Base-by-base conservation (phyloP, 169 alveolate genomes). In the Eimeria necatrix region DNA sequence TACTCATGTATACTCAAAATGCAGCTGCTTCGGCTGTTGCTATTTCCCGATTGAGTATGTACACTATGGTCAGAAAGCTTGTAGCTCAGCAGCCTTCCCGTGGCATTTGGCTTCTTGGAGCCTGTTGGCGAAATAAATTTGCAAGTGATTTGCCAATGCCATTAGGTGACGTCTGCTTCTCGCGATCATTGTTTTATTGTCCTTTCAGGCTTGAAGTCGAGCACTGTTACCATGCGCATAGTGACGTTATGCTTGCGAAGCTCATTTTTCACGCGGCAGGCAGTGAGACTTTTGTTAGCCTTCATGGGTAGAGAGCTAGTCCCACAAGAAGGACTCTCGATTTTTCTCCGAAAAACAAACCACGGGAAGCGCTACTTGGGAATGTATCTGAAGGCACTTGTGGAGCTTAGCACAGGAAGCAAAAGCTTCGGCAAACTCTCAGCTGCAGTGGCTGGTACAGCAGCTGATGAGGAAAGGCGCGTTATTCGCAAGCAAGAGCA, bases 331-430 rank as follows among this genome's bases (percentile, higher is more conserved):
- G 88, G 68, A 32, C 49, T 80, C 22, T 80, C 52, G 49, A 60
- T 80, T 24, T 51, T 80, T 3, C 88, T 80, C 24, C 49, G 68
- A 3, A 24, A 32, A 20, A n/a, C 20, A 22, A 53, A 59, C n/a
- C 20, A 24, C 18, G 88, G 71, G 68, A 52, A 51, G 51, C 49
- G 20, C n/a, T n/a, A 5, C 70, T 24, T 80, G 88, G 68, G 88
- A 6, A n/a, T 51, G 2, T n/a, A 80, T 24, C 49, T 80, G 5
- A 80, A 51, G 70, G 61, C 88, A n/a, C 68, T 80, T 20, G 88
- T 80, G 71, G 88, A 80, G 49, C 88, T 80, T 64, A 80, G 88
- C 71, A 46, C 88, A 80, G 88, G 88, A 48, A 51, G 24, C 22
- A 9, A 32, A 22, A 80, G 56, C 9, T 59, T 80, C 52, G 88